A percentile compares a stretch with the other conserved stretches of the same genome.
These are phyloP conservation scores for Yamadazyma jaroonii DNA, from an alignment of 1,139 yeast species.

Conservation along the genomic window DNA sequence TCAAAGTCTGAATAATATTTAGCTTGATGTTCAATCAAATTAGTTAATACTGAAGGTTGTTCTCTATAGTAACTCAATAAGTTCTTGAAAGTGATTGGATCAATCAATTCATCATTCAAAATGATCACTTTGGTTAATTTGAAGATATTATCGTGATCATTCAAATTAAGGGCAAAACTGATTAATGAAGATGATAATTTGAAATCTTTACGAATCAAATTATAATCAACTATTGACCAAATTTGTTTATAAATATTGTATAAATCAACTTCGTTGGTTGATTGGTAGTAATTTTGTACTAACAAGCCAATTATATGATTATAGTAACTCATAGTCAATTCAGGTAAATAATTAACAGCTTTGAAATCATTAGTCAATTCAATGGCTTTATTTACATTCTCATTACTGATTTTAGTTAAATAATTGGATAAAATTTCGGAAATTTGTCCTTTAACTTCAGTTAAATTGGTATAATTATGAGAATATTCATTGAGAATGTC, in stretches of 20 bases:
- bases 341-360: slow-evolving; percentile 35
- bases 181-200: slow-evolving; percentile 26
- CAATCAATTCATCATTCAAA: slow-evolving; percentile 31
- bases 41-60: slow-evolving; percentile 34
- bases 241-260: slow-evolving; percentile 15
- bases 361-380: slow-evolving; percentile 30
- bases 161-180: slow-evolving; percentile 30
- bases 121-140: slow-evolving; percentile 39
- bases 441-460: slow-evolving; percentile 20
- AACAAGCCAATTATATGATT: slow-evolving; percentile 30
- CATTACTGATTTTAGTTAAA: slow-evolving; percentile 23
- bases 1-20: slow-evolving; percentile 23
- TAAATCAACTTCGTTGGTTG: not conserved
- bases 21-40: slow-evolving; percentile 35
- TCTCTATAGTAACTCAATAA: slow-evolving; percentile 31
- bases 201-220: slow-evolving; percentile 39
- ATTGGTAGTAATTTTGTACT: slow-evolving; percentile 19
- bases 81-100: slow-evolving; percentile 30
- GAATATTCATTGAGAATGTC: slow-evolving; percentile 33
- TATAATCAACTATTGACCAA: slow-evolving; percentile 36
- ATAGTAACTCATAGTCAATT: slow-evolving; percentile 29
- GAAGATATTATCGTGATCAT: slow-evolving; percentile 36
- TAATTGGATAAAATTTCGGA: slow-evolving; percentile 33
- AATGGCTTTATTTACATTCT: slow-evolving; percentile 23
- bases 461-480: slow-evolving; percentile 13